Conservation (phyloP, 192 early-diverging fungal species). For the Linnemannia schmuckeri region DNA sequence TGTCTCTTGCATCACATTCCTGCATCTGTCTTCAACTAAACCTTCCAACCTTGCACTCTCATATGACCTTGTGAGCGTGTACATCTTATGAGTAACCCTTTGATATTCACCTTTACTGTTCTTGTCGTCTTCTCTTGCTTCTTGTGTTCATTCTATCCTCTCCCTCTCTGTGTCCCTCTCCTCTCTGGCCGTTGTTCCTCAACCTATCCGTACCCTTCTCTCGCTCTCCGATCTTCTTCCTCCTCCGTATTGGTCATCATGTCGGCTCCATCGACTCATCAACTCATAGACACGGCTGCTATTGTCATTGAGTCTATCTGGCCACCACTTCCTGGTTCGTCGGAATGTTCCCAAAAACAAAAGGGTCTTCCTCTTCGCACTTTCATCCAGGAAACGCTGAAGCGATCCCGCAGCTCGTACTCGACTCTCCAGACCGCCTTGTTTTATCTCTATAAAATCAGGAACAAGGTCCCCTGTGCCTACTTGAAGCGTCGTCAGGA, state of each 20-base stretch:
- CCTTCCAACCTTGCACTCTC: neutral
- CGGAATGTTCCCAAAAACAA: slow-evolving; percentile 50
- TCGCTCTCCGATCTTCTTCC: neutral
- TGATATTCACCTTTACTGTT: slow-evolving; percentile 34
- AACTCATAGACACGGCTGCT: slow-evolving; percentile 64
- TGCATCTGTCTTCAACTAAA: neutral
- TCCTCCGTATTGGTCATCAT: neutral
- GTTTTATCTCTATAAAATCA: slow-evolving; percentile 74
- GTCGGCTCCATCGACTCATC: slow-evolving; percentile 18
- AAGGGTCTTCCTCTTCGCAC: slow-evolving; percentile 68
- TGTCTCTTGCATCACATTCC: neutral
- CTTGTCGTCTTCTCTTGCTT: neutral
- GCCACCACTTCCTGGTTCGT: slow-evolving; percentile 41
- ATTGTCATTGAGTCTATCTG: slow-evolving; percentile 73
- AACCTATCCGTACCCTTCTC: neutral
- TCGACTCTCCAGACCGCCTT: slow-evolving; percentile 85
- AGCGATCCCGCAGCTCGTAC: slow-evolving; percentile 81
- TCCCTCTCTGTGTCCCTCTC: neutral
- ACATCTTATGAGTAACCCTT: neutral
- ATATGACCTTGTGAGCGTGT: neutral
- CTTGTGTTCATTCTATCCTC: neutral
- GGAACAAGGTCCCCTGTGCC: slow-evolving; percentile 47
- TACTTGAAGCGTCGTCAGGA: slow-evolving; percentile 49
- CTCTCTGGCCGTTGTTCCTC: neutral
- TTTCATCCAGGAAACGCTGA: slow-evolving; percentile 82